phyloP scores from a whole-genome alignment of 306 rosid genomes.

The barrel medic (Medicago truncatula) region MtrunA17r5.0-ANR NC_053047.1:890501-891000 shows the following conservation, averaged over 20 bases:
- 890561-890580: background rate
- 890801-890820: conserved; percentile 78
- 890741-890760: conserved; percentile 20
- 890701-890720: conserved; percentile 5
- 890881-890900: too few relatives aligned
- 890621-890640: conserved; percentile 2
- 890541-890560: conserved; percentile 61
- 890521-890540: conserved; percentile 95
- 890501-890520: conserved; percentile 83
- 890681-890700: background rate
- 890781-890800: conserved; percentile 55
- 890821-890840: conserved; percentile 68
- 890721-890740: background rate
- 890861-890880: too few relatives aligned
- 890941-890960: too few relatives aligned
- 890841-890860: conserved; percentile 58
- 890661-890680: background rate
- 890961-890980: too few relatives aligned
- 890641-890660: conserved; percentile 13
- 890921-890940: too few relatives aligned
- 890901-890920: too few relatives aligned
- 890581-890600: background rate
- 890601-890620: conserved; percentile 14
- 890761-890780: conserved; percentile 40
- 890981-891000: too few relatives aligned